Evolutionary conservation across 305 asterid genomes (phyloP).

Genomic region (Solanum hybrid): DNA sequence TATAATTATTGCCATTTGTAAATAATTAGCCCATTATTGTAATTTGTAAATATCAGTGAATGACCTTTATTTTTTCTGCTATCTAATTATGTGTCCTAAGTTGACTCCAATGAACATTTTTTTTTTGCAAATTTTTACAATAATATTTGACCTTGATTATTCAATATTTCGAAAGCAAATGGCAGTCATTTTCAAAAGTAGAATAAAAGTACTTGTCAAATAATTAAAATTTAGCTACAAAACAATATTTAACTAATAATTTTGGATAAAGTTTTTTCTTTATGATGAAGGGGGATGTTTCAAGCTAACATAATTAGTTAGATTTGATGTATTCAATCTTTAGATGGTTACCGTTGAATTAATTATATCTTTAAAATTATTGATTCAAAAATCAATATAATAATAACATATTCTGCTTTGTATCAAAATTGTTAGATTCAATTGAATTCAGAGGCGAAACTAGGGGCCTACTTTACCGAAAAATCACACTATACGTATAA

Average conservation of each 20-base stretch:
- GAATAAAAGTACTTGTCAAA: neutral
- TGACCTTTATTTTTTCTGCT: neutral
- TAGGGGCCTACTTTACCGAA: fast-evolving
- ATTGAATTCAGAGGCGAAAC: neutral
- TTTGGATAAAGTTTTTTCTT: neutral
- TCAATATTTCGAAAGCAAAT: neutral
- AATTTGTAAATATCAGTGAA: neutral
- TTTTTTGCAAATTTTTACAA: neutral
- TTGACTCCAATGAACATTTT: neutral
- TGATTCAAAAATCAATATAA: neutral
- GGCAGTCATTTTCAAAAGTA: neutral
- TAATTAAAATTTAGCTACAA: neutral
- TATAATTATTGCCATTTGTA: neutral
- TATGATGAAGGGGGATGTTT: neutral
- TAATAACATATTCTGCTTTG: neutral
- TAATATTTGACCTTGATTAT: neutral
- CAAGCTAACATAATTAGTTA: neutral
- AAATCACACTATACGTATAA: neutral
- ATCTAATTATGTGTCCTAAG: neutral
- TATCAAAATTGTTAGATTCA: neutral
- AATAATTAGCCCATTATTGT: neutral
- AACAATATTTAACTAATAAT: neutral
- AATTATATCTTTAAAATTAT: neutral
- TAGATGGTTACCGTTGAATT: neutral
- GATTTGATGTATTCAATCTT: neutral